Evolutionary conservation across 176 grass and related monocot genomes (phyloP), one percentile per base, ranked within the genome.

Genomic region (Paspalum notatum): DNA sequence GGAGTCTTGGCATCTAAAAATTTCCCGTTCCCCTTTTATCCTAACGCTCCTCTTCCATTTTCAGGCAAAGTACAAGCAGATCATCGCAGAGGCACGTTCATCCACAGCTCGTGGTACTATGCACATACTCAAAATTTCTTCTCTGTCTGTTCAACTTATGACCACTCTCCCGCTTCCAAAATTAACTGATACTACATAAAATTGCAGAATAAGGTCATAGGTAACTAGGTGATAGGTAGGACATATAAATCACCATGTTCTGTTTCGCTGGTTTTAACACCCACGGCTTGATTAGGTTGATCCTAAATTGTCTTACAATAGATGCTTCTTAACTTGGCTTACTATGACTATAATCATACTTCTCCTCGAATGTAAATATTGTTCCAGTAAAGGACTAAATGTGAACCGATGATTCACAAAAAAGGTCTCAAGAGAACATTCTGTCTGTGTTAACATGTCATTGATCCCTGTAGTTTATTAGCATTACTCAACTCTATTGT

Each of bases 21-120:
- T 32, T 72, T 21, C 41, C 3, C 7, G 9, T 66, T 59, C 15
- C 56, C 49, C 6, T 6, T 14, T 83, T 21, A 53, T 71, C 27
- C 18, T 68, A 54, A 56, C 67, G 8, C 57, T 66, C 26, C 11
- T 77, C 32, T 65, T 22, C 21, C 41, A 51, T 78, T 82, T 80
- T 72, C 51, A 91, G 82, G 85, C 73, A 59, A 83, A 81, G 68
- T 91, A 88, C 80, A 87, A 84, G 71, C 81, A 88, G 74, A 67
- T 85, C 60, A 88, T 82, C 3, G 21, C 81, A 60, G 82, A 85
- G 54, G 78, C 85, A 79, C 78, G 79, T 41, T 82, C 85, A 62
- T 85, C 85, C 62, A 68, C 82, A 26, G 58, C 86, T 75, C 68
- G 74, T 88, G 90, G 90, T 91, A 91, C 12, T 66, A 39, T 8